A percentile compares a stretch with the other conserved stretches of the same genome.
Conservation (phyloP, 495 filamentous ascomycete genomes). For the Cairneyella variabilis region DNA sequence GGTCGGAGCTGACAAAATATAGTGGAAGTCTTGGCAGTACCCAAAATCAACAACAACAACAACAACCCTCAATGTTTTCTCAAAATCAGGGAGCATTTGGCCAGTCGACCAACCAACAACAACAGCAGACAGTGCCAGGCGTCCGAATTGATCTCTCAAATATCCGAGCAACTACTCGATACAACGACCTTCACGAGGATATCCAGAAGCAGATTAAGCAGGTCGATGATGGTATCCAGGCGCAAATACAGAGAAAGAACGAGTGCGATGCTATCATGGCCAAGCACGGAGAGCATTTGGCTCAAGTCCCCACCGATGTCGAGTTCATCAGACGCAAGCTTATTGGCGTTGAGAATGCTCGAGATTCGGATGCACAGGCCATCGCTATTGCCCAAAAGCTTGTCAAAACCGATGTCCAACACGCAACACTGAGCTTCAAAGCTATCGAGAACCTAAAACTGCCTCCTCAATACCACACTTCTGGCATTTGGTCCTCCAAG, state of each 20-base stretch:
- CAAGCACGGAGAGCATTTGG: slow-evolving; percentile 58
- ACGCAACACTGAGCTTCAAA: slow-evolving; percentile 71
- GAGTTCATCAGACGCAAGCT: slow-evolving; percentile 68
- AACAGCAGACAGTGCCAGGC: slow-evolving; percentile 55
- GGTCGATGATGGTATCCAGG: slow-evolving; percentile 70
- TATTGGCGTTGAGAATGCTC: slow-evolving; percentile 65
- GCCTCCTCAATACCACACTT: slow-evolving; percentile 67
- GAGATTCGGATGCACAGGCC: slow-evolving; percentile 68
- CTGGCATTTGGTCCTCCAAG: slow-evolving; percentile 47
- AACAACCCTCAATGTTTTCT: slow-evolving; percentile 34
- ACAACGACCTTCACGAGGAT: slow-evolving; percentile 78
- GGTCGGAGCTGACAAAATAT: slow-evolving; percentile 8
- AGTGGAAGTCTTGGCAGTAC: slow-evolving; percentile 23
- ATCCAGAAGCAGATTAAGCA: slow-evolving; percentile 71
- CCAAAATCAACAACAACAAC: slow-evolving; percentile 46
- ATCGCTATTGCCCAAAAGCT: slow-evolving; percentile 62
- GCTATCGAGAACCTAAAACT: slow-evolving; percentile 73
- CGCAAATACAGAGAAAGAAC: slow-evolving; percentile 57
- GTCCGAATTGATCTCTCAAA: slow-evolving; percentile 74
- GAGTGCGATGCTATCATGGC: slow-evolving; percentile 60
- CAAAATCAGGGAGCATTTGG: slow-evolving; percentile 16
- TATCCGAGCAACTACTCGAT: slow-evolving; percentile 81
- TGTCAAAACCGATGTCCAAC: slow-evolving; percentile 61
- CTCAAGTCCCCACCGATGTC: slow-evolving; percentile 68
- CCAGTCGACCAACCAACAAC: slow-evolving; percentile 33